These are phyloP conservation scores for Pisolithus sp. DNA, from an alignment of 768 basidiomycete genomes.

Conservation along the genomic window DNA sequence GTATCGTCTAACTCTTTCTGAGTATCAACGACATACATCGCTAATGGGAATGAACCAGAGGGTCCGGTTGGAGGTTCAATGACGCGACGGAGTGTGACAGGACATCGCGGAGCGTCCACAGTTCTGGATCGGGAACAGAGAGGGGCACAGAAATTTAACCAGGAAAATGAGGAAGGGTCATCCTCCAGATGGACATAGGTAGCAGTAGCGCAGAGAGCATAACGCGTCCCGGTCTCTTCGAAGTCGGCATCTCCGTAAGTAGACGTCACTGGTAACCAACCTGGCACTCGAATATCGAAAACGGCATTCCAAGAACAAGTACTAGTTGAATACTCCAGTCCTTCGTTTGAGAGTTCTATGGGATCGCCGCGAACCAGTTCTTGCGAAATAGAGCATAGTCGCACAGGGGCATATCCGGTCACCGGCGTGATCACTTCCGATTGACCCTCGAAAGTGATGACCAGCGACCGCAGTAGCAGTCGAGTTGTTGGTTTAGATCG, in stretches of 20 bases:
- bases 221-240: slow-evolving; percentile 53
- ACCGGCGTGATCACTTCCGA: slow-evolving; percentile 61
- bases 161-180: slow-evolving; percentile 34
- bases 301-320: slow-evolving; percentile 67
- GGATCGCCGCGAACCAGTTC: slow-evolving; percentile 47
- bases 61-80: slow-evolving; percentile 34
- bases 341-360: slow-evolving; percentile 60
- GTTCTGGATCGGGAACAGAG: slow-evolving; percentile 42
- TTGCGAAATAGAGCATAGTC: slow-evolving; percentile 61
- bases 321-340: slow-evolving; percentile 47
- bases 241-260: slow-evolving; percentile 35
- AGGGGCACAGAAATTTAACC: slow-evolving; percentile 51
- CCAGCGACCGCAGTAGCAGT: slow-evolving; percentile 61
- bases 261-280: slow-evolving; percentile 75
- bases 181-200: slow-evolving; percentile 48
- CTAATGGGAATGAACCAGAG: slow-evolving; percentile 25
- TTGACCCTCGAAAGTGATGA: slow-evolving; percentile 81
- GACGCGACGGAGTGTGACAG: slow-evolving; percentile 51
- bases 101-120: slow-evolving; percentile 33
- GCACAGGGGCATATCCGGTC: slow-evolving; percentile 61
- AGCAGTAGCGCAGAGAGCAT: slow-evolving; percentile 62
- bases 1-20: slow-evolving; percentile 16
- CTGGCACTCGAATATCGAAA: slow-evolving; percentile 81
- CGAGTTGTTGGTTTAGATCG: slow-evolving; percentile 40
- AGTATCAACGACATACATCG: slow-evolving; percentile 42